Evolutionary conservation across 2,329 filamentous ascomycete genomes (phyloP).

Genomic region (Venturia carpophila): DNA sequence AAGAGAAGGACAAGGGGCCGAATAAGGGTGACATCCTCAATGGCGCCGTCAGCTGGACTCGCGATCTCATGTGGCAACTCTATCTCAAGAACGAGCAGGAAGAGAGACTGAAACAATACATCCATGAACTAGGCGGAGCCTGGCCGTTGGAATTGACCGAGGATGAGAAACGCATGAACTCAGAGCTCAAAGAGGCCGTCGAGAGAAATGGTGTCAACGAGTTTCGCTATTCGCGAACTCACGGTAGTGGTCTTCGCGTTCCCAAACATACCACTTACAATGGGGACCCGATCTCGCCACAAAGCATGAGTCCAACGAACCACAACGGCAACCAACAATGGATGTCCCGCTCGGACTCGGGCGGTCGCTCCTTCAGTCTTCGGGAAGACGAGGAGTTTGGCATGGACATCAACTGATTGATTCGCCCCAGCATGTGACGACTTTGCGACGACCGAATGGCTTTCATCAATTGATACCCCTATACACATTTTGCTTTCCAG

Average conservation of each 20-base stretch:
- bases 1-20: conserved; percentile 97
- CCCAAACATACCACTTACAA: conserved; percentile 89
- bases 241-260: conserved; percentile 79
- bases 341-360: conserved; percentile 9
- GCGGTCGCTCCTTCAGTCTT: conserved; percentile 53
- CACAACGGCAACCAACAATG: conserved; percentile 44
- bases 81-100: conserved; percentile 84
- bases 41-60: conserved; percentile 91
- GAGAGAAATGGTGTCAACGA: conserved; percentile 66
- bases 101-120: conserved; percentile 71
- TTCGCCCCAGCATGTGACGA: not conserved
- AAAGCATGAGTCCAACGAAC: conserved; percentile 48
- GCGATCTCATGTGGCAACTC: conserved; percentile 95
- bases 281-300: conserved; percentile 61
- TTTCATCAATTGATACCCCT: conserved; percentile 16
- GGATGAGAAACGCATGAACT: conserved; percentile 92
- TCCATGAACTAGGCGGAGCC: conserved; percentile 62
- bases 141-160: conserved; percentile 80
- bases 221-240: conserved; percentile 78
- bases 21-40: conserved; percentile 99
- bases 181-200: conserved; percentile 80
- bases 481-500: conserved; percentile 5
- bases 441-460: conserved; percentile 1
- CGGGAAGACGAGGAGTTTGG: conserved; percentile 84
- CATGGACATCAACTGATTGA: conserved; percentile 52